Conservation (phyloP, 2,329 filamentous ascomycete genomes). For the Diaporthe nobilis region DNA sequence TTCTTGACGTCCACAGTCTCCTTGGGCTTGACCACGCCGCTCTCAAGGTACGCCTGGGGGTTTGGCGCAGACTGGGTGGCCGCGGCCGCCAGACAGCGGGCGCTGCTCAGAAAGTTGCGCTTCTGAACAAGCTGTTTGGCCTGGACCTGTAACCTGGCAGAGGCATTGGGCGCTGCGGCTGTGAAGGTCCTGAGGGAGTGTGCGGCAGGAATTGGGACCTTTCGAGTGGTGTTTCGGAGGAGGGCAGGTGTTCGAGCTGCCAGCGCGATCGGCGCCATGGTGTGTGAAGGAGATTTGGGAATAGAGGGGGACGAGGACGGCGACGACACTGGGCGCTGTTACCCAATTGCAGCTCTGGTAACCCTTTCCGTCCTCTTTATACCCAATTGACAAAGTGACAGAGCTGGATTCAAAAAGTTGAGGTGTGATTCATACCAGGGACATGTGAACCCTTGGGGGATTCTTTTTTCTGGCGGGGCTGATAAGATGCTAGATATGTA, state of each 20-base stretch:
- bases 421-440: conserved; percentile 37
- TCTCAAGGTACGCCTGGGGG: conserved; percentile 89
- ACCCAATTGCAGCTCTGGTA: conserved; percentile 38
- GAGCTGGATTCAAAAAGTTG: conserved; percentile 29
- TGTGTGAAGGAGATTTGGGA: conserved; percentile 50
- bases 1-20: conserved; percentile 94
- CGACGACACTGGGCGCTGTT: conserved; percentile 37
- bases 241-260: conserved; percentile 71
- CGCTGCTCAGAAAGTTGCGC: conserved; percentile 63
- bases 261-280: conserved; percentile 60
- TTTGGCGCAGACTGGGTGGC: conserved; percentile 80
- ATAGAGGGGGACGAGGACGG: conserved; percentile 39
- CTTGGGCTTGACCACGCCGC: conserved; percentile 85
- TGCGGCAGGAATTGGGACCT: conserved; percentile 62
- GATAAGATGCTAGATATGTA: conserved; percentile 34
- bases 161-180: conserved; percentile 52
- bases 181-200: conserved; percentile 60
- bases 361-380: conserved; percentile 40
- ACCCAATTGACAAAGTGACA: conserved; percentile 38
- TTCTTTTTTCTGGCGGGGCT: conserved; percentile 38
- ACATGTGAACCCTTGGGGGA: conserved; percentile 22
- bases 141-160: conserved; percentile 52
- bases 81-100: conserved; percentile 57
- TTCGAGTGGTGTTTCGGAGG: conserved; percentile 66
- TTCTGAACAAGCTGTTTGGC: conserved; percentile 57